Conservation (phyloP, 495 filamentous ascomycete genomes). For the Aspergillus biplanus region DNA sequence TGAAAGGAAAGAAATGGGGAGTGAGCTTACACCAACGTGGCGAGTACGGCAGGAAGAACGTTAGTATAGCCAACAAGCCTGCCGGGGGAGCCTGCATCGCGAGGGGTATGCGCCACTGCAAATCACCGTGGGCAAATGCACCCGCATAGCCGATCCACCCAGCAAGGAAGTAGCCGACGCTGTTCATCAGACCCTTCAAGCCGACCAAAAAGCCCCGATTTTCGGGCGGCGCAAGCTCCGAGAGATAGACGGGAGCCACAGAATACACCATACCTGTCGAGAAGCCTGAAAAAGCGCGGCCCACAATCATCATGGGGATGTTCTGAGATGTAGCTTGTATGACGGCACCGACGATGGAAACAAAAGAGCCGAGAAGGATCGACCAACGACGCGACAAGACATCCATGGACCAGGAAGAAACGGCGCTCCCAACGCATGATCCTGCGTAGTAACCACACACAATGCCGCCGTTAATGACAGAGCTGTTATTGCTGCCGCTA, state of each 20-base stretch:
- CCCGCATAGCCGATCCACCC: constrained; percentile 8
- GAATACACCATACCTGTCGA: not conserved
- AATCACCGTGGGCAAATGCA: constrained; percentile 8
- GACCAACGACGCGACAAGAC: not conserved
- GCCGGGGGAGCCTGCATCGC: constrained; percentile 21
- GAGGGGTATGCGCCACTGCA: constrained; percentile 9
- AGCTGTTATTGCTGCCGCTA: not conserved
- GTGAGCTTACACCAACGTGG: constrained; percentile 23
- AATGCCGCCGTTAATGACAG: not conserved
- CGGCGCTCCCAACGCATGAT: not conserved
- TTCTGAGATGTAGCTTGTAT: not conserved
- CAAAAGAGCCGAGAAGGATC: not conserved
- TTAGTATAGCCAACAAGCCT: constrained; percentile 23
- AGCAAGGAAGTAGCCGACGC: constrained; percentile 1
- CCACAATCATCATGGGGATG: not conserved
- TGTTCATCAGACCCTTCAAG: constrained; percentile 6
- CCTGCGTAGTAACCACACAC: not conserved
- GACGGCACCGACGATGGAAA: not conserved
- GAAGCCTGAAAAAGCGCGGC: not conserved
- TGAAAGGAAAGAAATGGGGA: too few relatives aligned
- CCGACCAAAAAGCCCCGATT: constrained; percentile 6
- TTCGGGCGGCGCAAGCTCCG: not conserved
- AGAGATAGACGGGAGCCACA: not conserved
- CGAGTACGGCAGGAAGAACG: constrained; percentile 26
- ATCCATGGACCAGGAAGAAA: not conserved